A percentile compares a stretch with the other conserved stretches of the same genome.
These are phyloP conservation scores for Microstroma glucosiphilum DNA, from an alignment of 1,284 basidiomycete genomes.

Conservation along the genomic window DNA sequence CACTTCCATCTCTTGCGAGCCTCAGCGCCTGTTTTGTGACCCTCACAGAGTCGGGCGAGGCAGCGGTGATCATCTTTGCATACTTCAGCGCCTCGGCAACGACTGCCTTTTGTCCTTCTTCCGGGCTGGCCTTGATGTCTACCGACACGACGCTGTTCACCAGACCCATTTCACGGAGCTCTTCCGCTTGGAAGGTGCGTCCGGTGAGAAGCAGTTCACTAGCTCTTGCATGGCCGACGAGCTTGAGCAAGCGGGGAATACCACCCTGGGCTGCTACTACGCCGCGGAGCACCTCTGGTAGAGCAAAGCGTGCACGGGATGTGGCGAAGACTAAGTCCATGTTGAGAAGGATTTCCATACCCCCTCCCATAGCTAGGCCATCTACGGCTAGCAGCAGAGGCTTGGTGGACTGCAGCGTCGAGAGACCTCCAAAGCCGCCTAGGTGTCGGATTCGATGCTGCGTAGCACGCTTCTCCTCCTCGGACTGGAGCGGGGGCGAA, in stretches of 20 bases:
- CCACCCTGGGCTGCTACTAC: slow-evolving; percentile 71
- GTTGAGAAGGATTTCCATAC: slow-evolving; percentile 70
- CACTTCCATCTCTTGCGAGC: slow-evolving; percentile 24
- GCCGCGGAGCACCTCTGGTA: slow-evolving; percentile 75
- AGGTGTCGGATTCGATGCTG: slow-evolving; percentile 39
- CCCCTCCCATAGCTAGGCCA: slow-evolving; percentile 73
- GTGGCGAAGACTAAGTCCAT: slow-evolving; percentile 75
- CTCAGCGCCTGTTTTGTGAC: slow-evolving; percentile 61
- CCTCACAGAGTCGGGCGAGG: slow-evolving; percentile 74
- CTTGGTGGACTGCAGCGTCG: slow-evolving; percentile 62
- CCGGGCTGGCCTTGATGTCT: slow-evolving; percentile 54
- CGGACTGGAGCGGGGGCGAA: slow-evolving; percentile 2
- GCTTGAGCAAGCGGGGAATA: slow-evolving; percentile 50
- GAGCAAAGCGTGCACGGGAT: slow-evolving; percentile 64
- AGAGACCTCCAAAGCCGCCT: slow-evolving; percentile 70
- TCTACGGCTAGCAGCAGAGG: slow-evolving; percentile 77
- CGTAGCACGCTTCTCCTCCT: background rate
- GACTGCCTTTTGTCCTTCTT: slow-evolving; percentile 59
- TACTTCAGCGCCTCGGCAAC: slow-evolving; percentile 61
- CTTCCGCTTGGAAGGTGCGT: slow-evolving; percentile 61
- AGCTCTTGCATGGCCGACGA: slow-evolving; percentile 58
- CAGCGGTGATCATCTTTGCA: slow-evolving; percentile 61
- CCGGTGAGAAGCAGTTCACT: slow-evolving; percentile 72
- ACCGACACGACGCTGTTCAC: slow-evolving; percentile 37
- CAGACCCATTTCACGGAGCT: slow-evolving; percentile 68